phyloP scores from a whole-genome alignment of 2,329 filamentous ascomycete genomes.

The Ceratocystis albifundus region DNA sequence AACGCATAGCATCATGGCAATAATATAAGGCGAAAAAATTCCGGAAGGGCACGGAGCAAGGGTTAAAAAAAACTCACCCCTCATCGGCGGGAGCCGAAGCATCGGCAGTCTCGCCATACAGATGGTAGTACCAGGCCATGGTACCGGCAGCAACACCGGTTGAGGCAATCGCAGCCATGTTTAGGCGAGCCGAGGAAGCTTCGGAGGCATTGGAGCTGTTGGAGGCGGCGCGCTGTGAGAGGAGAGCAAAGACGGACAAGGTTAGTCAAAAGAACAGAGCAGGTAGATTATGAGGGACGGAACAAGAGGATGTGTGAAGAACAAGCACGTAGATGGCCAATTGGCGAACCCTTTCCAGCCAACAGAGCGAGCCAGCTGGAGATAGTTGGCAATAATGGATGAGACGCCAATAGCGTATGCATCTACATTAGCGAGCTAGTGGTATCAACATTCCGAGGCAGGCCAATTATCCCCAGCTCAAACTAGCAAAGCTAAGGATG shows the following conservation, averaged over 20 bases:
- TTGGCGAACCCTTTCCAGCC: background rate
- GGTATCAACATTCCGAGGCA: slow-evolving; percentile 10
- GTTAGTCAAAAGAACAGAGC: slow-evolving; percentile 16
- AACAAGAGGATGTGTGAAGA: background rate
- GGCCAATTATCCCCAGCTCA: background rate
- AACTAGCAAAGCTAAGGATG: background rate
- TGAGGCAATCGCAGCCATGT: slow-evolving; percentile 74
- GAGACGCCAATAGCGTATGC: background rate
- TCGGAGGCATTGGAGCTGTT: slow-evolving; percentile 63
- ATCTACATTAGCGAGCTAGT: background rate
- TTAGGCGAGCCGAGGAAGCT: slow-evolving; percentile 64
- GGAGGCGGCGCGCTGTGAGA: slow-evolving; percentile 51
- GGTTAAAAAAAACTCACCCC: slow-evolving; percentile 58
- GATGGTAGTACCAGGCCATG: slow-evolving; percentile 93
- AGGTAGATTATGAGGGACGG: background rate
- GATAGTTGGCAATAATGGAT: background rate
- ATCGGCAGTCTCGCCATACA: slow-evolving; percentile 78
- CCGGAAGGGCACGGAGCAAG: background rate
- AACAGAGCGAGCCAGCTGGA: background rate
- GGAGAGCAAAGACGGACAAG: background rate
- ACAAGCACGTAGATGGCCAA: background rate
- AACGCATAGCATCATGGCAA: background rate
- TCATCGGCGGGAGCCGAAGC: slow-evolving; percentile 92
- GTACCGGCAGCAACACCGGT: slow-evolving; percentile 79
- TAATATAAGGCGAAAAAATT: slow-evolving; percentile 13